Conservation (phyloP, 2,329 filamentous ascomycete species). For the Xylariaceae sp. region DNA sequence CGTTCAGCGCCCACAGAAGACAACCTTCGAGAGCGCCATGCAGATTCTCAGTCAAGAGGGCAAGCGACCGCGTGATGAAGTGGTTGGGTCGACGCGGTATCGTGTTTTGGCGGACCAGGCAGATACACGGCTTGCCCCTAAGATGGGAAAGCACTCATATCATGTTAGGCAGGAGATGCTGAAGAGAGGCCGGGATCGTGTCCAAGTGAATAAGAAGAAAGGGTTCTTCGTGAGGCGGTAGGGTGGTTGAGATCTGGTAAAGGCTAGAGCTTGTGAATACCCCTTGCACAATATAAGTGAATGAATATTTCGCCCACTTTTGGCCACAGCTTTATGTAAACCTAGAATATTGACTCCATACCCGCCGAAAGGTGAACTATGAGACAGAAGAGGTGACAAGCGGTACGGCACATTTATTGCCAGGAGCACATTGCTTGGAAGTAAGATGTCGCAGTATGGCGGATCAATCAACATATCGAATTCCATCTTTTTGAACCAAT, state of each 20-base stretch:
- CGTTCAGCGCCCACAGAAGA: constrained; percentile 36
- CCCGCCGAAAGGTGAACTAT: too few relatives aligned
- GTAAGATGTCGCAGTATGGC: too few relatives aligned
- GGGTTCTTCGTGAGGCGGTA: constrained; percentile 43
- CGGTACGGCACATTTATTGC: too few relatives aligned
- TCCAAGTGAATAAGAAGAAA: constrained; percentile 30
- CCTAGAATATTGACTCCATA: too few relatives aligned
- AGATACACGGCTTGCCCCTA: constrained; percentile 48
- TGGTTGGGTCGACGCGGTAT: constrained; percentile 52
- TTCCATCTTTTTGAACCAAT: too few relatives aligned
- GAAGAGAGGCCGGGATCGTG: constrained; percentile 39
- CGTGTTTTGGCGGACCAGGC: constrained; percentile 42
- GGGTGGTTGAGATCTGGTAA: too few relatives aligned
- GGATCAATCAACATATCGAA: too few relatives aligned
- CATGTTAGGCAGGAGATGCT: constrained; percentile 44
- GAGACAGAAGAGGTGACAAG: too few relatives aligned
- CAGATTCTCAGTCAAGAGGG: constrained; percentile 35
- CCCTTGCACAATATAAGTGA: too few relatives aligned
- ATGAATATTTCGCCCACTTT: neutral
- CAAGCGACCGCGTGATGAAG: constrained; percentile 42
- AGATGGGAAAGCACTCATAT: constrained; percentile 39
- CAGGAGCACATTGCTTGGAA: too few relatives aligned
- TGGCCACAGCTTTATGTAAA: neutral
- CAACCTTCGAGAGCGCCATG: constrained; percentile 42
- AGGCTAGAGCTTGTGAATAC: too few relatives aligned